These are phyloP conservation scores for Nymphaea thermarum DNA, from an alignment of 164 flowering plant species.

Conservation along the genomic window DNA sequence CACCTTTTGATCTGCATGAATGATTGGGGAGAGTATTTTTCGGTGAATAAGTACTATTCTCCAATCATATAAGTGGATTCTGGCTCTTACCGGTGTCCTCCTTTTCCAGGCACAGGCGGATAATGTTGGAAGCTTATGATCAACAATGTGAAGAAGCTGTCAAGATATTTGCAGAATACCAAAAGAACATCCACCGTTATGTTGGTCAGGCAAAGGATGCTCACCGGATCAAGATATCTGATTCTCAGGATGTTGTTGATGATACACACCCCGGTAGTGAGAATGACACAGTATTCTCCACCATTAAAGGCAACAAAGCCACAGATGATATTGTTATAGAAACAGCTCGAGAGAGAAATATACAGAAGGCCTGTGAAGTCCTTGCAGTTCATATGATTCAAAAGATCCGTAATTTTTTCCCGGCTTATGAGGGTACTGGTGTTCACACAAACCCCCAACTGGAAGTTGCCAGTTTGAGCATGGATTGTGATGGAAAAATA, in stretches of 20 bases:
- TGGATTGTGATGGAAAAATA: slow-evolving; percentile 79
- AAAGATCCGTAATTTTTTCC: slow-evolving; percentile 57
- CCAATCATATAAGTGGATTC: no score
- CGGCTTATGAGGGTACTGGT: slow-evolving; percentile 86
- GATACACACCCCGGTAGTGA: slow-evolving; percentile 36
- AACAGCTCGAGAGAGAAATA: slow-evolving; percentile 66
- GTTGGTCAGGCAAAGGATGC: slow-evolving; percentile 87
- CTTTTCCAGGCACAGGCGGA: slow-evolving; percentile 77
- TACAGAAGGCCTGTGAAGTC: slow-evolving; percentile 77
- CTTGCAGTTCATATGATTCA: slow-evolving; percentile 64
- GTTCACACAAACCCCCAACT: slow-evolving; percentile 61
- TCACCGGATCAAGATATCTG: slow-evolving; percentile 39
- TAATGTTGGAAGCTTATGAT: slow-evolving; percentile 81
- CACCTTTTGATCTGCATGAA: no score
- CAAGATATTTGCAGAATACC: slow-evolving; percentile 92
- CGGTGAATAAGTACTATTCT: no score
- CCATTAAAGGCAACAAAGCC: slow-evolving; percentile 64
- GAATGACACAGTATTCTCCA: slow-evolving; percentile 67
- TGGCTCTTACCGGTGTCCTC: not conserved
- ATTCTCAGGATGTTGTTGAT: slow-evolving; percentile 35
- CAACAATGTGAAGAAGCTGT: slow-evolving; percentile 95
- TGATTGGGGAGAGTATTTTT: no score
- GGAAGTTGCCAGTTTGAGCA: slow-evolving; percentile 71
- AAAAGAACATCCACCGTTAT: slow-evolving; percentile 62
- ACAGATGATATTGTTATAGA: slow-evolving; percentile 83